A percentile compares a stretch with the other conserved stretches of the same genome.
Conservation (phyloP, 768 basidiomycete genomes). For the Tulasnella sp. region DNA sequence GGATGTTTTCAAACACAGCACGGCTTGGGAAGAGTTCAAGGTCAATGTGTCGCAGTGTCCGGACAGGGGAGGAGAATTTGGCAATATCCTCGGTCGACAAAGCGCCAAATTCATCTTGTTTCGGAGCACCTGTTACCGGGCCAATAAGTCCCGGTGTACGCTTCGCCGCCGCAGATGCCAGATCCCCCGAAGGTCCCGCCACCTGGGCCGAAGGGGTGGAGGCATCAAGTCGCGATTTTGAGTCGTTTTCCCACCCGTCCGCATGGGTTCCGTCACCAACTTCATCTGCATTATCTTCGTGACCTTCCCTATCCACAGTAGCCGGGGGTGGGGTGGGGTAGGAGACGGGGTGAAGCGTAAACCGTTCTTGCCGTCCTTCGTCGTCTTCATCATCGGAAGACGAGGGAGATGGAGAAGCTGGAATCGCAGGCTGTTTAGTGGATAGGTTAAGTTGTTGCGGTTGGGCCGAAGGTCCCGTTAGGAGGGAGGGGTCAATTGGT, state of each 20-base stretch:
- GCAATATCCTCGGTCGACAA: background rate
- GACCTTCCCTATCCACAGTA: too few relatives aligned
- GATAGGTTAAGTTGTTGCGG: background rate
- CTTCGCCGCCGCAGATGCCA: background rate
- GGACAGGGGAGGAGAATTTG: slow-evolving; percentile 11
- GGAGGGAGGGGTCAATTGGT: slow-evolving; percentile 8
- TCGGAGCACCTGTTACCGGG: slow-evolving; percentile 1
- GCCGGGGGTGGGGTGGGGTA: background rate
- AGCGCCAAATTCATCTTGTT: background rate
- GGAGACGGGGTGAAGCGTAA: slow-evolving; percentile 12
- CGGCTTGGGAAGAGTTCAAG: slow-evolving; percentile 7
- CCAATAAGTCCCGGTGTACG: background rate
- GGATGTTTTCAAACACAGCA: slow-evolving; percentile 12
- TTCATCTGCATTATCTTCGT: background rate
- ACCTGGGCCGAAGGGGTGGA: too few relatives aligned
- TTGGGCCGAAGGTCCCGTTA: background rate
- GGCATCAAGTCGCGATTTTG: background rate
- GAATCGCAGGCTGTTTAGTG: background rate
- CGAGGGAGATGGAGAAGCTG: background rate
- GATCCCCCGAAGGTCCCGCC: background rate
- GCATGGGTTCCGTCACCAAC: background rate
- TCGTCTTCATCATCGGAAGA: slow-evolving; percentile 13
- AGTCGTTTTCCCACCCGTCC: background rate
- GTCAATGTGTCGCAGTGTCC: slow-evolving; percentile 9
- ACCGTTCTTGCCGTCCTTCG: slow-evolving; percentile 6